Percentiles rank a stretch among this genome's conserved stretches.
Conservation (phyloP, 2,329 filamentous ascomycete species). For the Colletotrichum scovillei region DNA sequence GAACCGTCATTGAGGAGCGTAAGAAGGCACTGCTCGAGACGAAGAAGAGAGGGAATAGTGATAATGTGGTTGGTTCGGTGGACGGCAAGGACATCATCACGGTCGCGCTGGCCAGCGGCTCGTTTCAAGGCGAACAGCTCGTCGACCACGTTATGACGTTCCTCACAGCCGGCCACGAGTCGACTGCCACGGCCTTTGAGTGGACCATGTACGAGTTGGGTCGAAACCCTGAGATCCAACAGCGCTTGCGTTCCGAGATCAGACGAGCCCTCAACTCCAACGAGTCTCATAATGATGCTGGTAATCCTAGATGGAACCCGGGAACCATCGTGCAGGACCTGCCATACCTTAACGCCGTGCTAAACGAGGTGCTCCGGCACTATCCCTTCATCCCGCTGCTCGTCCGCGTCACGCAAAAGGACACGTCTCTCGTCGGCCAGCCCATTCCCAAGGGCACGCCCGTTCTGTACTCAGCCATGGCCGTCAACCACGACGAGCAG, state of each 20-base stretch:
- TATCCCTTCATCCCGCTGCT: conserved; percentile 68
- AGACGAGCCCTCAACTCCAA: background rate
- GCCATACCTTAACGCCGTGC: conserved; percentile 78
- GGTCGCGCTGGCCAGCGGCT: too few species aligned
- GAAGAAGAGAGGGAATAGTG: too few species aligned
- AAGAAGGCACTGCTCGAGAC: too few species aligned
- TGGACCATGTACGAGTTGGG: conserved; percentile 56
- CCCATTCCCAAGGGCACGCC: conserved; percentile 82
- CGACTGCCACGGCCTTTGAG: conserved; percentile 54
- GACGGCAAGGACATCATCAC: too few species aligned
- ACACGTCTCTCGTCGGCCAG: conserved; percentile 86
- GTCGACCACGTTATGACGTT: conserved; percentile 52
- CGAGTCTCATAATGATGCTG: background rate
- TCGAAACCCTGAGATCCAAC: conserved; percentile 51
- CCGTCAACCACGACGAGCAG: conserved; percentile 78
- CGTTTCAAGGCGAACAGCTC: too few species aligned
- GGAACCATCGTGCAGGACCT: conserved; percentile 73
- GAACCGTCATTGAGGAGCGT: too few species aligned
- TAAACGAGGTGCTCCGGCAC: conserved; percentile 86
- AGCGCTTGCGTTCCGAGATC: conserved; percentile 53
- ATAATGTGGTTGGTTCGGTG: too few species aligned
- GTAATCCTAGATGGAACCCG: background rate
- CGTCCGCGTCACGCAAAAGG: conserved; percentile 69
- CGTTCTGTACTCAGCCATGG: conserved; percentile 83
- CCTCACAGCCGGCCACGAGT: conserved; percentile 56